Evolutionary conservation across 2,329 filamentous ascomycete genomes (phyloP).

Genomic region (Knufia petricola): DNA sequence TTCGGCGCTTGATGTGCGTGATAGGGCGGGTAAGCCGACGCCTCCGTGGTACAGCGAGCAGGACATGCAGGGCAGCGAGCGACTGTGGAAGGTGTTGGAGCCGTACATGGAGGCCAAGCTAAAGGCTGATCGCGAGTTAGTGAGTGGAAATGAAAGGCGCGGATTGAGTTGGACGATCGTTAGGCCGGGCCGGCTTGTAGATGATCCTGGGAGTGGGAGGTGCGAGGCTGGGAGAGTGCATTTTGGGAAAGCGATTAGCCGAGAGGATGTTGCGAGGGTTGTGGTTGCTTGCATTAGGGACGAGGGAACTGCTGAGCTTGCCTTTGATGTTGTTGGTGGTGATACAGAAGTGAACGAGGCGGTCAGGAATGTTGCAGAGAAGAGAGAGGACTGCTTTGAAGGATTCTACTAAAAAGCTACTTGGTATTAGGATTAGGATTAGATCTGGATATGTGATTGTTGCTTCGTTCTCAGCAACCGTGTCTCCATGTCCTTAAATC

Average conservation of each 20-base stretch:
- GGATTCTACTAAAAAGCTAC: neutral
- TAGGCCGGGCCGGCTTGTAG: too few species aligned
- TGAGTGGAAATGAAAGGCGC: too few species aligned
- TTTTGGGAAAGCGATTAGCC: neutral
- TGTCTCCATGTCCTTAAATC: neutral
- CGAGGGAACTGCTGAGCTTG: neutral
- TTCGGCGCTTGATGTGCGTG: too few species aligned
- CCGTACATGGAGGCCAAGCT: too few species aligned
- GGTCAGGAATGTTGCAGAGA: neutral
- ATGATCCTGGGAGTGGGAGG: too few species aligned
- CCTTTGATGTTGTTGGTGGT: neutral
- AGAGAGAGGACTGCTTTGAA: neutral
- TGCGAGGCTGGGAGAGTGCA: too few species aligned
- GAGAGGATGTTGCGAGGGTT: neutral
- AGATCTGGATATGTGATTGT: neutral
- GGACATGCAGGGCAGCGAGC: too few species aligned
- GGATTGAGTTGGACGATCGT: too few species aligned
- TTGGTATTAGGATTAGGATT: neutral
- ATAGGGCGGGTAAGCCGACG: too few species aligned
- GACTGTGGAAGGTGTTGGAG: too few species aligned
- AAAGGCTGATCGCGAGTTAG: too few species aligned
- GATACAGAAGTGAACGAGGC: neutral
- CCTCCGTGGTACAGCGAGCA: too few species aligned
- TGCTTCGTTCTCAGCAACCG: neutral
- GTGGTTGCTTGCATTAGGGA: neutral